Percentiles rank a stretch among this genome's conserved stretches.
Evolutionary conservation across 2,329 filamentous ascomycete species (phyloP).

Genomic region (Chalaropsis ovoidea): DNA sequence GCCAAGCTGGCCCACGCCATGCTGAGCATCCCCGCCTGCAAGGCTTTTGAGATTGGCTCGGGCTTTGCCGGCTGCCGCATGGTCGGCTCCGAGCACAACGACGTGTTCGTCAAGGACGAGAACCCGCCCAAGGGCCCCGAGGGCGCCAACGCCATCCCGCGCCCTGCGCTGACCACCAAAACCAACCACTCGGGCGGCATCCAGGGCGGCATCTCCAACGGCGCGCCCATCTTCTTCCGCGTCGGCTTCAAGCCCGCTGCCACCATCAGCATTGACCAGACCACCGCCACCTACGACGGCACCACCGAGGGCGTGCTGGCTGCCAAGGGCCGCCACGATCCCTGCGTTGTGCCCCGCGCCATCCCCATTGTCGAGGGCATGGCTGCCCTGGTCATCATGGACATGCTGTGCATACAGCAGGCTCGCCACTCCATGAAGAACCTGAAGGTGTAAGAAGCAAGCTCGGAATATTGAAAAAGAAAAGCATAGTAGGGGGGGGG

Average conservation of each 20-base stretch:
- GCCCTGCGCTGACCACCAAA: slow-evolving; percentile 61
- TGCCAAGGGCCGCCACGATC: slow-evolving; percentile 89
- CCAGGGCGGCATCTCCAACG: slow-evolving; percentile 91
- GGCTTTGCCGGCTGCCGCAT: slow-evolving; percentile 83
- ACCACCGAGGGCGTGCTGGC: slow-evolving; percentile 62
- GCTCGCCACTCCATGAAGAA: slow-evolving; percentile 36
- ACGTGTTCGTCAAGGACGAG: slow-evolving; percentile 55
- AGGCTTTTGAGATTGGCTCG: slow-evolving; percentile 91
- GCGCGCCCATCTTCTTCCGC: slow-evolving; percentile 86
- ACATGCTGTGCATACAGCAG: slow-evolving; percentile 76
- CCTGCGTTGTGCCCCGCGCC: slow-evolving; percentile 80
- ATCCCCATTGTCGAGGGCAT: slow-evolving; percentile 86
- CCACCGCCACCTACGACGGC: slow-evolving; percentile 69
- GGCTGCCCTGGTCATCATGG: slow-evolving; percentile 78
- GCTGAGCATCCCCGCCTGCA: slow-evolving; percentile 88
- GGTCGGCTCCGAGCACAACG: slow-evolving; percentile 83
- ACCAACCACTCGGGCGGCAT: slow-evolving; percentile 94
- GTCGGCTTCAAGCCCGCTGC: slow-evolving; percentile 92
- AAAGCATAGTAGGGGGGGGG: too few species aligned
- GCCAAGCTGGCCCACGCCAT: slow-evolving; percentile 86
- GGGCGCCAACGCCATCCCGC: slow-evolving; percentile 37
- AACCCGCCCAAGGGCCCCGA: slow-evolving; percentile 36
- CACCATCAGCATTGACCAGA: slow-evolving; percentile 82
- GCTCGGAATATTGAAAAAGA: slow-evolving; percentile 11
- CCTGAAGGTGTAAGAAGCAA: slow-evolving; percentile 22